Evolutionary conservation across 208 protist species (phyloP).

Genomic region (Acanthamoeba sp.): DNA sequence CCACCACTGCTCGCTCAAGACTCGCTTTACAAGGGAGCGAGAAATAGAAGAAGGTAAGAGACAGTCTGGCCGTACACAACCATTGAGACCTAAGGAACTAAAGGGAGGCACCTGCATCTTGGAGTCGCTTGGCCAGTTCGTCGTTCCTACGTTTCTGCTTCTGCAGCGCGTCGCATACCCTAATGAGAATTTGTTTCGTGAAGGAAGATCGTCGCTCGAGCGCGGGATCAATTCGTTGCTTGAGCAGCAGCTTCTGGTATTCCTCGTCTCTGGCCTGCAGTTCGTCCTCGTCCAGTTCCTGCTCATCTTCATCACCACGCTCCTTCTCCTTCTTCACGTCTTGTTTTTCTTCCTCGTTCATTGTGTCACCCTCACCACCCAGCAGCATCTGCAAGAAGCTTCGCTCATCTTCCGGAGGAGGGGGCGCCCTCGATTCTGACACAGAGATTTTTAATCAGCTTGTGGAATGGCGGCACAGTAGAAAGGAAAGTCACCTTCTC

Average conservation of each 20-base stretch:
- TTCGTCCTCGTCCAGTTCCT: slow-evolving; percentile 39
- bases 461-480: background rate
- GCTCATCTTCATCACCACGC: background rate
- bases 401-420: background rate
- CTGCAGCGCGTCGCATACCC: slow-evolving; percentile 35
- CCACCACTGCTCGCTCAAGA: background rate
- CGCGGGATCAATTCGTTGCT: slow-evolving; percentile 10
- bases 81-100: background rate
- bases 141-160: slow-evolving; percentile 3
- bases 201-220: slow-evolving; percentile 53
- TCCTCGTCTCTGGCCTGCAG: background rate
- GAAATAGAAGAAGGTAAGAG: background rate
- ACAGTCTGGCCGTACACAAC: background rate
- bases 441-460: background rate
- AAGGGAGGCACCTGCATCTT: slow-evolving; percentile 6
- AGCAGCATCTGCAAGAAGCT: slow-evolving; percentile 49
- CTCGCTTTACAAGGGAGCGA: background rate
- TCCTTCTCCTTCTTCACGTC: slow-evolving; percentile 42
- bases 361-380: background rate
- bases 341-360: slow-evolving; percentile 20
- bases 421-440: background rate
- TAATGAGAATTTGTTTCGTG: slow-evolving; percentile 29
- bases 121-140: background rate
- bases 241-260: background rate
- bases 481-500: background rate